These are phyloP conservation scores for Glycine tomentella DNA, from an alignment of 306 rosid genomes.

Conservation along the genomic window DNA sequence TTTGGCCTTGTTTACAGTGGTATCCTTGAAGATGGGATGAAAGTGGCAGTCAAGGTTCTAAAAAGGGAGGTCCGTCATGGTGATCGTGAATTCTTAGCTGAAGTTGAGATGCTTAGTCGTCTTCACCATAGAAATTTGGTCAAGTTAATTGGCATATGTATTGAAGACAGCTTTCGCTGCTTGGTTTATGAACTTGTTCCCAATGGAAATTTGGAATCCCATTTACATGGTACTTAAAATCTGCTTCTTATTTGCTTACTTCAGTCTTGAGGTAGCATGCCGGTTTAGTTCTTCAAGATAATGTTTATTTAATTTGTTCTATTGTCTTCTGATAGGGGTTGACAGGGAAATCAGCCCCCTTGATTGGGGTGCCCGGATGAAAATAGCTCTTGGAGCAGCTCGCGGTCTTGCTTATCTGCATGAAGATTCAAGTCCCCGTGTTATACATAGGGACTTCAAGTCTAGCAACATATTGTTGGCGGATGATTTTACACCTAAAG, in stretches of 20 bases:
- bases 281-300: too few relatives aligned
- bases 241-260: conserved; percentile 20
- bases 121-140: conserved; percentile 92
- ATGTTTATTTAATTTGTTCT: neutral
- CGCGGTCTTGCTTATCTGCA: conserved; percentile 91
- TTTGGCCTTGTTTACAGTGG: conserved; percentile 86
- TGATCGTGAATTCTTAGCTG: conserved; percentile 84
- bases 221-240: conserved; percentile 74
- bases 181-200: conserved; percentile 86
- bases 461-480: conserved; percentile 90
- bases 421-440: conserved; percentile 91
- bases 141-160: conserved; percentile 88
- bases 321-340: conserved; percentile 56
- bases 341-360: conserved; percentile 75
- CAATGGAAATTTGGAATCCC: conserved; percentile 91
- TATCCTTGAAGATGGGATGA: conserved; percentile 68
- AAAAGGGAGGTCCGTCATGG: conserved; percentile 88
- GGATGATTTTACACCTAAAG: too few relatives aligned
- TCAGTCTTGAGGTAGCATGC: neutral
- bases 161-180: too few relatives aligned
- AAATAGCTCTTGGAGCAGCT: conserved; percentile 94
- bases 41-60: conserved; percentile 87
- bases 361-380: conserved; percentile 74
- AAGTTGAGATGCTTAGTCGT: conserved; percentile 96
- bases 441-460: conserved; percentile 92